phyloP scores from a whole-genome alignment of 768 basidiomycete genomes.

The Chalciporus pseudorubinellus region DNA sequence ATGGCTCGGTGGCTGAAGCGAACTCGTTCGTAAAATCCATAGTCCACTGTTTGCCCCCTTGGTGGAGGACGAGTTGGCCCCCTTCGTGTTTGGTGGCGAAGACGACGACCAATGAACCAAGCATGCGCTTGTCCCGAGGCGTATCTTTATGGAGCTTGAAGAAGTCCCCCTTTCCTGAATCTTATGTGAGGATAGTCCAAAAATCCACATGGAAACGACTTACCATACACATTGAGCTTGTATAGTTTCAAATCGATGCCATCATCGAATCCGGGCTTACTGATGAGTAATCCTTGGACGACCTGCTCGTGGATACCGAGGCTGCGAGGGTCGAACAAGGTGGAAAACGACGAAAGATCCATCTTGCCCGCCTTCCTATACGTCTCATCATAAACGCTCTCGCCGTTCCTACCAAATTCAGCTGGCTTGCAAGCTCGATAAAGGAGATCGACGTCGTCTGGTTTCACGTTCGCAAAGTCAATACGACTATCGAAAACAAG shows the following conservation, averaged over 20 bases:
- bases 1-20: background rate
- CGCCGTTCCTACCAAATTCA: constrained; percentile 2
- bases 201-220: background rate
- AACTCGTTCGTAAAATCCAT: constrained; percentile 1
- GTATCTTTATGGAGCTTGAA: constrained; percentile 28
- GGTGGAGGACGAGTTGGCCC: constrained; percentile 12
- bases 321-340: background rate
- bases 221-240: constrained; percentile 50
- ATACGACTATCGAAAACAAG: background rate
- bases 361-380: constrained; percentile 47
- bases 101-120: constrained; percentile 52
- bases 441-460: background rate
- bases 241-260: constrained; percentile 25
- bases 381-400: constrained; percentile 3
- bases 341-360: constrained; percentile 35
- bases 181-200: background rate
- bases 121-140: constrained; percentile 41
- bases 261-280: constrained; percentile 24
- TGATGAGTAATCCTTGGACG: constrained; percentile 3
- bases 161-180: constrained; percentile 6
- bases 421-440: constrained; percentile 7
- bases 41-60: constrained; percentile 3
- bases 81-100: constrained; percentile 37
- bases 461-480: background rate
- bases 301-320: constrained; percentile 3